Evolutionary conservation across 805 yeast genomes (phyloP).

Genomic region (Lachancea quebecensis): DNA sequence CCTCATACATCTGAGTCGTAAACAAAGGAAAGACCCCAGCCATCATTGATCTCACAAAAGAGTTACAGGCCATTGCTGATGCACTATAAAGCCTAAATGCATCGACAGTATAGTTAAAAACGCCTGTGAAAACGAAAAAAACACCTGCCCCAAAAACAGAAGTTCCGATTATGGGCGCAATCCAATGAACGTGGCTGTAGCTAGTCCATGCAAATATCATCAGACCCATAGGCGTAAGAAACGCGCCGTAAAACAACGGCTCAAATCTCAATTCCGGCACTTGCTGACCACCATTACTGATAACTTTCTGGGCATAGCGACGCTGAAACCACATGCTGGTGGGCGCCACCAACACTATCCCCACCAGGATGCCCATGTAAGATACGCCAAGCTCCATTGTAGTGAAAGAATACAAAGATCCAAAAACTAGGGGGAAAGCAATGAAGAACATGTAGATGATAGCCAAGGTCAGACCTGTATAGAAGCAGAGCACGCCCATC

Average conservation of each 20-base stretch:
- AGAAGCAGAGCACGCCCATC: conserved; percentile 46
- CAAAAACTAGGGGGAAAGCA: conserved; percentile 57
- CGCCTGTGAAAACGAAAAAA: conserved; percentile 58
- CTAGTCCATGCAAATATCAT: conserved; percentile 78
- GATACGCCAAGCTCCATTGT: conserved; percentile 56
- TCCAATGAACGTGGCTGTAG: conserved; percentile 56
- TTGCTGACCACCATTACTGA: conserved; percentile 40
- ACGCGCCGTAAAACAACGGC: conserved; percentile 59
- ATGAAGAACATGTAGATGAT: conserved; percentile 59
- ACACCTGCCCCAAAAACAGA: conserved; percentile 69
- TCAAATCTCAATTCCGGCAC: conserved; percentile 56
- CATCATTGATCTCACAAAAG: conserved; percentile 46
- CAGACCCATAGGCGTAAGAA: conserved; percentile 54
- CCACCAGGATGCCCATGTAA: conserved; percentile 52
- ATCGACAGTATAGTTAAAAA: conserved; percentile 59
- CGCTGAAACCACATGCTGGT: conserved; percentile 40
- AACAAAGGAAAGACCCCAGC: conserved; percentile 54
- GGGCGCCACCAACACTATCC: conserved; percentile 42
- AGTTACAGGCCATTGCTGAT: conserved; percentile 44
- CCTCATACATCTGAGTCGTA: conserved; percentile 49
- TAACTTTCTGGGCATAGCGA: conserved; percentile 37
- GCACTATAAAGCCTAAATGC: conserved; percentile 51
- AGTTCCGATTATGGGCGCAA: conserved; percentile 64
- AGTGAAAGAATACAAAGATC: conserved; percentile 43
- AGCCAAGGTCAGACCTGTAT: conserved; percentile 52